These are phyloP conservation scores for Arthrinium phaeospermum DNA, from an alignment of 2,329 filamentous ascomycete genomes.

Conservation along the genomic window DNA sequence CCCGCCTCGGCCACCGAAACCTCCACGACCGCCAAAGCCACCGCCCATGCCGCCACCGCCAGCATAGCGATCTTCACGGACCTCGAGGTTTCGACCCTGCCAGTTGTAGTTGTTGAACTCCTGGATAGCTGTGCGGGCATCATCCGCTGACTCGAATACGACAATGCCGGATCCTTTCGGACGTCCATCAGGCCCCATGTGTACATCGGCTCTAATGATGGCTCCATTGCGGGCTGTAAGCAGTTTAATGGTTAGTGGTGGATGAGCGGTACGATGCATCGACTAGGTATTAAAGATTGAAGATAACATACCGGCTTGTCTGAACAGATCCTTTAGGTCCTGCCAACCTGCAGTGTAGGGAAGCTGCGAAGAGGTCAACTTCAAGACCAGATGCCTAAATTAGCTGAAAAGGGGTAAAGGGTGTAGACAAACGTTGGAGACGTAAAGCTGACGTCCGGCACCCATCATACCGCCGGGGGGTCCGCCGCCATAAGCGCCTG, in stretches of 20 bases:
- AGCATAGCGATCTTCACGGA: slow-evolving; percentile 95
- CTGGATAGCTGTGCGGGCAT: slow-evolving; percentile 93
- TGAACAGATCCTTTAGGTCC: slow-evolving; percentile 97
- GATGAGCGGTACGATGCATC: background rate
- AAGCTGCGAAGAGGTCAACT: slow-evolving; percentile 65
- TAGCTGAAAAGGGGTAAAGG: slow-evolving; percentile 30
- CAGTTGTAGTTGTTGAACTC: slow-evolving; percentile 99
- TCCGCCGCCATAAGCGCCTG: slow-evolving; percentile 53
- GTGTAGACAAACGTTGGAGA: slow-evolving; percentile 88
- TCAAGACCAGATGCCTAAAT: slow-evolving; percentile 25
- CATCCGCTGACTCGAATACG: slow-evolving; percentile 92
- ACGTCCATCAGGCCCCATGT: slow-evolving; percentile 86
- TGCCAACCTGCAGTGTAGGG: slow-evolving; percentile 99
- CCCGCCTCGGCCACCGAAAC: slow-evolving; percentile 49
- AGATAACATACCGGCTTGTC: slow-evolving; percentile 85
- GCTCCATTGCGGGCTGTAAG: slow-evolving; percentile 67
- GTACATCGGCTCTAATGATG: slow-evolving; percentile 94
- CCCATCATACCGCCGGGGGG: slow-evolving; percentile 48
- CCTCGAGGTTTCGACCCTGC: slow-evolving; percentile 92
- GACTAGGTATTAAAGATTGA: background rate
- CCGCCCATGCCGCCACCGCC: slow-evolving; percentile 66
- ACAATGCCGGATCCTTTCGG: slow-evolving; percentile 98
- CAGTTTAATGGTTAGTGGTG: background rate
- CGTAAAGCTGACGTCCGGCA: slow-evolving; percentile 89
- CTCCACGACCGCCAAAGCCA: slow-evolving; percentile 53